Evolutionary conservation across 768 basidiomycete species (phyloP).

Genomic region (Mrakia blollopis): DNA sequence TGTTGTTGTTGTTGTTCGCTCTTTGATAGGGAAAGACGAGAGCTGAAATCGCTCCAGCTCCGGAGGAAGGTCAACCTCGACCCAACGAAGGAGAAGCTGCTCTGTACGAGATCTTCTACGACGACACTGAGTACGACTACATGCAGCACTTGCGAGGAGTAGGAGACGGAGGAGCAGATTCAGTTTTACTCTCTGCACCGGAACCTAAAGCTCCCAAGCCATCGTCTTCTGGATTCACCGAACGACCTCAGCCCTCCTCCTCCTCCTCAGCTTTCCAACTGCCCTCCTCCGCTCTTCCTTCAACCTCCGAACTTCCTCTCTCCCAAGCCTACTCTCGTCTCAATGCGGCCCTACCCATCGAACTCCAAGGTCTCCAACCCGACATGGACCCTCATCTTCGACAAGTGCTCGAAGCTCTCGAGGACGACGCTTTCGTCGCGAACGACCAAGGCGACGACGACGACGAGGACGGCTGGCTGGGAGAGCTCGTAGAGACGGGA

Average conservation of each 20-base stretch:
- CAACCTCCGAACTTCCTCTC: slow-evolving; percentile 62
- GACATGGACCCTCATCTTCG: slow-evolving; percentile 95
- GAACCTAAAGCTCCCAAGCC: slow-evolving; percentile 39
- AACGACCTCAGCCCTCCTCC: slow-evolving; percentile 8
- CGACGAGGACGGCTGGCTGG: slow-evolving; percentile 58
- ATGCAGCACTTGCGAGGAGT: slow-evolving; percentile 88
- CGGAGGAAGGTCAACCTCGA: slow-evolving; percentile 51
- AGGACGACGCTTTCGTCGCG: slow-evolving; percentile 84
- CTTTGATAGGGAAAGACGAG: slow-evolving; percentile 69
- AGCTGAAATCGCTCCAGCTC: slow-evolving; percentile 63
- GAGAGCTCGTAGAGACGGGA: slow-evolving; percentile 32
- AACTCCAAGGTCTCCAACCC: slow-evolving; percentile 82
- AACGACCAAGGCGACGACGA: slow-evolving; percentile 36
- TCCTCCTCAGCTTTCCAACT: slow-evolving; percentile 25
- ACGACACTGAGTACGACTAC: slow-evolving; percentile 96
- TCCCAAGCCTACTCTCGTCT: slow-evolving; percentile 51
- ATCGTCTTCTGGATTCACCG: slow-evolving; percentile 29
- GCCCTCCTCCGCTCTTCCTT: slow-evolving; percentile 68
- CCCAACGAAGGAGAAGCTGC: slow-evolving; percentile 78
- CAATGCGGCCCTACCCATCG: slow-evolving; percentile 65
- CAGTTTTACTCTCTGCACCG: slow-evolving; percentile 73
- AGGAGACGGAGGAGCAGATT: slow-evolving; percentile 68
- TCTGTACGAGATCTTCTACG: slow-evolving; percentile 84
- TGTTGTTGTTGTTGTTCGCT: not conserved
- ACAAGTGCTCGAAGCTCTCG: slow-evolving; percentile 86